Evolutionary conservation across 139 green algal genomes (phyloP).

Genomic region (Choricystis sp.): DNA sequence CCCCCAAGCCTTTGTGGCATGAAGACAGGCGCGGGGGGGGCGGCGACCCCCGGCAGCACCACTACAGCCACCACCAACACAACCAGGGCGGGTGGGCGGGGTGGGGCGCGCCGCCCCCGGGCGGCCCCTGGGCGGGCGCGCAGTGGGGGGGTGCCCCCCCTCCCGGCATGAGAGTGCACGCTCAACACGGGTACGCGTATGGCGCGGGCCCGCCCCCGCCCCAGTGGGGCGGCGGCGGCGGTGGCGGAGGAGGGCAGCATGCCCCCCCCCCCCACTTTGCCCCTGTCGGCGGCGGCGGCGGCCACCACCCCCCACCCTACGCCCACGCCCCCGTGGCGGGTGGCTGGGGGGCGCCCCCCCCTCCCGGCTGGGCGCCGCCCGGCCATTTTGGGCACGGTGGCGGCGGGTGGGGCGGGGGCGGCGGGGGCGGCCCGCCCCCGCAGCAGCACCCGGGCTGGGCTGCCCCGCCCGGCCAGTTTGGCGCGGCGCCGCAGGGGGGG

Average conservation of each 20-base stretch:
- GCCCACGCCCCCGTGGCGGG: not conserved
- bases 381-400: not conserved
- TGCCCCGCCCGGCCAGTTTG: not conserved
- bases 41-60: not conserved
- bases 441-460: not conserved
- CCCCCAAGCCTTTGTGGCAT: slow-evolving; percentile 33
- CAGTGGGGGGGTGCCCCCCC: not conserved
- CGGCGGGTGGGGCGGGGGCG: not conserved
- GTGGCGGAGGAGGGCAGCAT: too few relatives aligned
- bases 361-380: not conserved
- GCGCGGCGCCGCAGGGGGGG: not conserved
- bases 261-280: too few relatives aligned
- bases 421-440: not conserved
- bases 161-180: not conserved
- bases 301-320: not conserved
- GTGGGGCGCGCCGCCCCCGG: not conserved
- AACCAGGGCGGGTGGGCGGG: too few relatives aligned
- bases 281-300: too few relatives aligned
- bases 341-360: not conserved
- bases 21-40: slow-evolving; percentile 15
- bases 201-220: too few relatives aligned
- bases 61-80: slow-evolving; percentile 2
- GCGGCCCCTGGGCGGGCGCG: not conserved
- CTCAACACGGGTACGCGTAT: not conserved
- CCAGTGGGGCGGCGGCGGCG: not conserved